A percentile compares a stretch with the other conserved stretches of the same genome.
Conservation (phyloP, 129 eudicot species). For the Chrysanthemum seticuspe region DNA sequence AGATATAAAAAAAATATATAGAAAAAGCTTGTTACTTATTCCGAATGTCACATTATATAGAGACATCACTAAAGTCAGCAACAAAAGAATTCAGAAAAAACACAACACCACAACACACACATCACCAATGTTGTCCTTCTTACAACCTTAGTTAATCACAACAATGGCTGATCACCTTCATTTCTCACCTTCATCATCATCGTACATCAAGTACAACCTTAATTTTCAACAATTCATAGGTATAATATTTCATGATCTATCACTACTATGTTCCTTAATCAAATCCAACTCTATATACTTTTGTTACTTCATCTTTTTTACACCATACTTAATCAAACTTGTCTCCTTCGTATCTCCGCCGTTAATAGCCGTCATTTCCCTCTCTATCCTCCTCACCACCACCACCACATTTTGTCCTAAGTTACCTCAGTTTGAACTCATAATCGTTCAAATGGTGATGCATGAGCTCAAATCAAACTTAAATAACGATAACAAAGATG, state of each 20-base stretch:
- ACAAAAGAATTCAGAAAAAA: neutral
- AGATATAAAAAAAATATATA: neutral
- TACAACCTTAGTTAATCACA: conserved; percentile 7
- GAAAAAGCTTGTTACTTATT: neutral
- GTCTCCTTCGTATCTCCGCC: conserved; percentile 61
- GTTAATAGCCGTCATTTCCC: conserved; percentile 47
- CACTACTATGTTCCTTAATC: conserved; percentile 32
- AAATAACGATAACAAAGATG: conserved; percentile 3
- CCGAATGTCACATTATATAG: neutral
- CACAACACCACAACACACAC: conserved; percentile 11
- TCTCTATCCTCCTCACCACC: conserved; percentile 44
- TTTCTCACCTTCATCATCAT: conserved; percentile 3
- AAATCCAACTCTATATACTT: conserved; percentile 63
- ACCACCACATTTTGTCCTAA: conserved; percentile 18
- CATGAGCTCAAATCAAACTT: conserved; percentile 25
- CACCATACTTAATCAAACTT: conserved; percentile 59
- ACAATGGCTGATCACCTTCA: conserved; percentile 32
- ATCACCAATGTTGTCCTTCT: conserved; percentile 28
- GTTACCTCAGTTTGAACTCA: conserved; percentile 19
- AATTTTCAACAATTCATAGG: conserved; percentile 10
- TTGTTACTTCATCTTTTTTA: conserved; percentile 67
- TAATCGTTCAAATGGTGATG: conserved; percentile 22
- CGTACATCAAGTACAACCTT: conserved; percentile 23
- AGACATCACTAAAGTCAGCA: conserved; percentile 9
- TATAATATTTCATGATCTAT: conserved; percentile 44